These are phyloP conservation scores for Sporothrix brasiliensis DNA, from an alignment of 2,329 filamentous ascomycete species.

Conservation along the genomic window DNA sequence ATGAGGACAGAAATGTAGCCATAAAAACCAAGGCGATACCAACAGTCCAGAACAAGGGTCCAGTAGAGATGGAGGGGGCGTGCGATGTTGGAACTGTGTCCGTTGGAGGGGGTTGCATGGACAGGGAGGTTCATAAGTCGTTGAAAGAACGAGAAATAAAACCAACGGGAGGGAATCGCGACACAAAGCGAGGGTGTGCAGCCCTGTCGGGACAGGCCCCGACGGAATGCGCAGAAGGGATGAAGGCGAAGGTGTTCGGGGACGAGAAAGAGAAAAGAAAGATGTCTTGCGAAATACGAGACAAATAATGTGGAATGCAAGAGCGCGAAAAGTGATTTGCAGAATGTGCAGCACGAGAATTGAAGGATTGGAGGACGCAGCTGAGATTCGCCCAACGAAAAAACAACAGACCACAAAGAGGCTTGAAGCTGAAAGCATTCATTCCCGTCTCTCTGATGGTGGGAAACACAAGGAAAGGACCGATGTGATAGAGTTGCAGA, in stretches of 20 bases:
- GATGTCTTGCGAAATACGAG: background rate
- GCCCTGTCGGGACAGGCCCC: background rate
- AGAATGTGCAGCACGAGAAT: background rate
- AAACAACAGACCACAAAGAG: background rate
- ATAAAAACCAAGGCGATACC: background rate
- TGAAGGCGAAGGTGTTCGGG: background rate
- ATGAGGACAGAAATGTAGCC: background rate
- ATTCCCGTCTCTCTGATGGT: background rate
- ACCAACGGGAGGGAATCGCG: background rate
- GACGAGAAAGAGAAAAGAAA: background rate
- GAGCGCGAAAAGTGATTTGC: background rate
- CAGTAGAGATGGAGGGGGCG: background rate
- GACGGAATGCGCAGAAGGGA: background rate
- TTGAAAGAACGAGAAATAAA: background rate
- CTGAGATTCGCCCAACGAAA: background rate
- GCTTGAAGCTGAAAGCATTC: background rate
- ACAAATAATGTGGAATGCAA: background rate
- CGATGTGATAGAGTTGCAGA: background rate
- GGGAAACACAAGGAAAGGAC: constrained; percentile 12
- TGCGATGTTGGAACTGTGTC: background rate
- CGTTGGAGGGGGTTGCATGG: background rate
- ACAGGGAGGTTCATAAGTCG: no score
- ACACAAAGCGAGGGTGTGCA: background rate
- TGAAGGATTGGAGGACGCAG: background rate
- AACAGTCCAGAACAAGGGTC: constrained; percentile 13